Conservation (phyloP, 768 basidiomycete genomes). For the Mycena rebaudengoi region DNA sequence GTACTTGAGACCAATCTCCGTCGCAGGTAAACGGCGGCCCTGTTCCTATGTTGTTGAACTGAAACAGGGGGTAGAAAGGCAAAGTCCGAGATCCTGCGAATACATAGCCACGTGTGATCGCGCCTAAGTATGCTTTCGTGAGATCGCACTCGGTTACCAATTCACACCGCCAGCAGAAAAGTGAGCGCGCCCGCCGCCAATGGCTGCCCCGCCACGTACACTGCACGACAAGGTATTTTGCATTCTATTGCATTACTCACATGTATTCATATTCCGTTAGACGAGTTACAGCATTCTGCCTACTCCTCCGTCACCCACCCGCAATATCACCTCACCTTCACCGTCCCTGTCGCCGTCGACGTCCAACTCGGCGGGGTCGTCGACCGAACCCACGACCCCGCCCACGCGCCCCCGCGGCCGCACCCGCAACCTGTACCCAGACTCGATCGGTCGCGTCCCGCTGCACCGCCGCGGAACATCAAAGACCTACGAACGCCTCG, state of each 20-base stretch:
- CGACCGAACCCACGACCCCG: slow-evolving; percentile 52
- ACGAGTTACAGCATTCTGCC: slow-evolving; percentile 36
- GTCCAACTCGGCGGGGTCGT: slow-evolving; percentile 45
- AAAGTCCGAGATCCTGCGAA: too few species aligned
- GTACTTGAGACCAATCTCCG: too few species aligned
- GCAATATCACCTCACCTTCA: slow-evolving; percentile 32
- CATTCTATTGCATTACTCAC: neutral
- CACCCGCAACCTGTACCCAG: slow-evolving; percentile 59
- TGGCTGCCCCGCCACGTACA: slow-evolving; percentile 20
- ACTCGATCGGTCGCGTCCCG: slow-evolving; percentile 70
- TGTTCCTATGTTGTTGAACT: too few species aligned
- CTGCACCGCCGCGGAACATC: slow-evolving; percentile 83
- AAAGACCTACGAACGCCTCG: slow-evolving; percentile 82
- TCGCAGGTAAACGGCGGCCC: too few species aligned
- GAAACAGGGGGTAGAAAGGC: too few species aligned
- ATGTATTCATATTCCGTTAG: slow-evolving; percentile 14
- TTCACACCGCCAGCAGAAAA: slow-evolving; percentile 3
- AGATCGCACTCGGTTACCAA: slow-evolving; percentile 7
- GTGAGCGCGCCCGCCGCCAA: slow-evolving; percentile 1
- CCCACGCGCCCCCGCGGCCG: slow-evolving; percentile 55
- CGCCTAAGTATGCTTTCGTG: too few species aligned
- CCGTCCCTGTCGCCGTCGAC: slow-evolving; percentile 52
- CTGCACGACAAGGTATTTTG: slow-evolving; percentile 24
- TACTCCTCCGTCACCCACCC: slow-evolving; percentile 41
- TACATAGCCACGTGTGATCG: too few species aligned